Evolutionary conservation across 2,329 filamentous ascomycete genomes (phyloP).

Genomic region (Gnomoniopsis sp.): DNA sequence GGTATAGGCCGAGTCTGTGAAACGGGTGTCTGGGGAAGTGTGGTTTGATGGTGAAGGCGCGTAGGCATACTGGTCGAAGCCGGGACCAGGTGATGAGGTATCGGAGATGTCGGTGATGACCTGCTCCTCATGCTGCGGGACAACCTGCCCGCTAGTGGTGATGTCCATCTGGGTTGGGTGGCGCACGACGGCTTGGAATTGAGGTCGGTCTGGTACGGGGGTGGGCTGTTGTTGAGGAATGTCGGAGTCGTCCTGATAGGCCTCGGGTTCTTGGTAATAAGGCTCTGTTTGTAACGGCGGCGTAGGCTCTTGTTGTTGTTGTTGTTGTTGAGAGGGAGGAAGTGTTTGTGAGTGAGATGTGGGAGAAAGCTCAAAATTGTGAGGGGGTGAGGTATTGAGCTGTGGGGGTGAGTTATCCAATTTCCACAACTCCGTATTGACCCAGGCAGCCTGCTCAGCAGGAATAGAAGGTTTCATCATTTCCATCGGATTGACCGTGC

Average conservation of each 20-base stretch:
- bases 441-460: slow-evolving; percentile 30
- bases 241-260: neutral
- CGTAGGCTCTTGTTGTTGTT: slow-evolving; percentile 3
- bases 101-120: slow-evolving; percentile 32
- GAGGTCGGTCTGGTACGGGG: slow-evolving; percentile 9
- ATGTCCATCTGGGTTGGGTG: slow-evolving; percentile 18
- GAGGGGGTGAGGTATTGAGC: slow-evolving; percentile 18
- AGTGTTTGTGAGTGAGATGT: slow-evolving; percentile 15
- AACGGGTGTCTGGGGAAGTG: slow-evolving; percentile 45
- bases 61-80: slow-evolving; percentile 27
- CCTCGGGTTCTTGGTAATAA: neutral
- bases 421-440: slow-evolving; percentile 33
- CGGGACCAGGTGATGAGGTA: slow-evolving; percentile 38
- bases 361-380: slow-evolving; percentile 29
- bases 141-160: slow-evolving; percentile 15
- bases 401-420: slow-evolving; percentile 29
- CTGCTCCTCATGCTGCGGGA: slow-evolving; percentile 17
- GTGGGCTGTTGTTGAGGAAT: neutral
- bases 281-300: slow-evolving; percentile 1
- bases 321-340: slow-evolving; percentile 2
- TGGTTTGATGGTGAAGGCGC: slow-evolving; percentile 38
- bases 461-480: slow-evolving; percentile 44
- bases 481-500: slow-evolving; percentile 52
- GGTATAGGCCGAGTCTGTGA: slow-evolving; percentile 29
- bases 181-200: slow-evolving; percentile 18